These are phyloP conservation scores for Botrytis sinoallii DNA, from an alignment of 2,329 filamentous ascomycete genomes.

Conservation along the genomic window DNA sequence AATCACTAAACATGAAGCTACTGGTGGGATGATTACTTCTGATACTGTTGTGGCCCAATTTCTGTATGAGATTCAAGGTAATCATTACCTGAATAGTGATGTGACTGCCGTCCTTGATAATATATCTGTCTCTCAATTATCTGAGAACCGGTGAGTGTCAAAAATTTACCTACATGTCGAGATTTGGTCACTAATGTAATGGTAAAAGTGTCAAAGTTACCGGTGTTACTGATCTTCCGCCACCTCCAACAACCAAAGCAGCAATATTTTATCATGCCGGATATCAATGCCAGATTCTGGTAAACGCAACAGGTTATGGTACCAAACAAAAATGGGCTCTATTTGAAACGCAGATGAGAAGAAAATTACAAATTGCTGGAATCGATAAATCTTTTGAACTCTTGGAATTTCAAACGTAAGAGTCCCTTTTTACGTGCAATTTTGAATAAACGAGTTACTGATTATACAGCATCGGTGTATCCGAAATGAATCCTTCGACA, in stretches of 20 bases:
- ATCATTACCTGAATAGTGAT: not conserved
- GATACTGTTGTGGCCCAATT: not conserved
- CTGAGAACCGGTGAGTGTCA: not conserved
- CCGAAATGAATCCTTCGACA: not conserved
- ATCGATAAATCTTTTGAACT: not conserved
- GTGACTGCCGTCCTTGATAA: not conserved
- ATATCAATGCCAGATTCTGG: not conserved
- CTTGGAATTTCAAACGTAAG: not conserved
- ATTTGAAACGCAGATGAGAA: not conserved
- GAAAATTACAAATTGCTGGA: not conserved
- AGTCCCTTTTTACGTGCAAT: not conserved
- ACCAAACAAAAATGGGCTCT: not conserved
- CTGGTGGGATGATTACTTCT: not conserved
- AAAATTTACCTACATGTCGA: not conserved
- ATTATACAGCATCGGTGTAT: not conserved
- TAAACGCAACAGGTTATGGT: not conserved
- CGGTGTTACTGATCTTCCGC: not conserved
- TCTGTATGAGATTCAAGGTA: not conserved
- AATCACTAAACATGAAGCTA: not conserved
- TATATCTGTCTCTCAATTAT: not conserved
- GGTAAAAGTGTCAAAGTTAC: not conserved
- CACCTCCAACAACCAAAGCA: not conserved
- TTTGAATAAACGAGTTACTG: not conserved
- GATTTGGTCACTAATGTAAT: not conserved
- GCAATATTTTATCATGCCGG: not conserved